Conservation (phyloP, 768 basidiomycete species). For the Lenzites betulinus region DNA sequence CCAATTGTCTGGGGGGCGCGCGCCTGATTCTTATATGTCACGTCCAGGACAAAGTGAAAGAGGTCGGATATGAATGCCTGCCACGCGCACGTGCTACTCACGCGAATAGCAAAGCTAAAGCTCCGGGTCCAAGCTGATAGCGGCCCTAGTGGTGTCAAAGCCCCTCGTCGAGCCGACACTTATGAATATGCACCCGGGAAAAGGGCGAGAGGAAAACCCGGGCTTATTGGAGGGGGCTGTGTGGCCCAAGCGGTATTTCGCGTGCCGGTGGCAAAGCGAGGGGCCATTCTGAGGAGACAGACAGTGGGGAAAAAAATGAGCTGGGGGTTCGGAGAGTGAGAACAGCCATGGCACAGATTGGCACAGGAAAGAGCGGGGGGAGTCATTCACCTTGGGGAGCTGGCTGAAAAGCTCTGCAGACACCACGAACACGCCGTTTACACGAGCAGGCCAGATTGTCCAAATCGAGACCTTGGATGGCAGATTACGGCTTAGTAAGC, state of each 20-base stretch:
- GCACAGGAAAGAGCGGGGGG: slow-evolving; percentile 27
- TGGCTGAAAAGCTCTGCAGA: slow-evolving; percentile 30
- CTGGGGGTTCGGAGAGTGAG: slow-evolving; percentile 11
- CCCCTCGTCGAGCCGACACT: slow-evolving; percentile 4
- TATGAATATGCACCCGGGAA: slow-evolving; percentile 14
- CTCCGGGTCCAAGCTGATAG: slow-evolving; percentile 9
- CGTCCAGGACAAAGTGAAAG: slow-evolving; percentile 24
- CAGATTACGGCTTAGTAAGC: slow-evolving; percentile 13
- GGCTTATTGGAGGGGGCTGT: slow-evolving; percentile 12
- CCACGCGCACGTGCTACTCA: slow-evolving; percentile 26
- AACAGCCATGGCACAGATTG: slow-evolving; percentile 22
- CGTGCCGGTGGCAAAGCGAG: background rate
- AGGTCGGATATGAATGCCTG: slow-evolving; percentile 23
- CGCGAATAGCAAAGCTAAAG: slow-evolving; percentile 27
- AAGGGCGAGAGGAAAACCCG: slow-evolving; percentile 9
- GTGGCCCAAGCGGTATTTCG: background rate
- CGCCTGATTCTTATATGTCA: slow-evolving; percentile 27
- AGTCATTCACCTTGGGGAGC: slow-evolving; percentile 24
- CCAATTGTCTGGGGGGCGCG: slow-evolving; percentile 17
- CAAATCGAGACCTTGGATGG: slow-evolving; percentile 3
- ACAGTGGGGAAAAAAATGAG: slow-evolving; percentile 11
- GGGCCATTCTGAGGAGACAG: background rate
- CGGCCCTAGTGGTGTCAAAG: slow-evolving; percentile 15
- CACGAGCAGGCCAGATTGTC: slow-evolving; percentile 25
- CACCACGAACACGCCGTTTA: slow-evolving; percentile 32